Base-by-base conservation (phyloP, 345 rosid species). In the Draba incana region DNA sequence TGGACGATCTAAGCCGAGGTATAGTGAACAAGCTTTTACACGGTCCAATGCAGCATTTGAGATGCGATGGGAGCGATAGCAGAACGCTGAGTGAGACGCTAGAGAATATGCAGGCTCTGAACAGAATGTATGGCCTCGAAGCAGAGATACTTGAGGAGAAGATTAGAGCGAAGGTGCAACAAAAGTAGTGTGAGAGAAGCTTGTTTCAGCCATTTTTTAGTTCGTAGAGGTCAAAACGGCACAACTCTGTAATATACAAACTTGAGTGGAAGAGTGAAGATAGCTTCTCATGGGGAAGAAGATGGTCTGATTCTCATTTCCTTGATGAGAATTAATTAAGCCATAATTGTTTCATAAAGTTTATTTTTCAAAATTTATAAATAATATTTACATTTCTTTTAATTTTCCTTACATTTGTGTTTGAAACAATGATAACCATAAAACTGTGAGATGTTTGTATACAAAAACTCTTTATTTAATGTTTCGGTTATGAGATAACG, bases 21-120 rank as follows among this genome's bases (percentile, higher is more conserved):
- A 88, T 90, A 39, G 88, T 91, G 48, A 90, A 87, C 78, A 93
- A 84, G 82, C 81, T 93, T 59, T 84, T 93, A 39, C 97, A 90
- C 15, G 97, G 98, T 47, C 98, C 98, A 57, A 90, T 87, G 96
- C 91, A 90, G 70, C 98, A 90, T 79, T 80, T 93, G 71, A 88
- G 98, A 80, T 88, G 98, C 20, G 96, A 93, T 74, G 94, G 86
- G 6, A 82, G 71, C 16, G 92, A 86, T 43, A 80, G 85, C 72
- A 83, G 91, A 55, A 83, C 92, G 14, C 80, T 93, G 8, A 81
- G 67, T 4, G 96, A 88, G 81, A 90, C 88, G 57, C 87, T 93
- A 8, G 99, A 89, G 79, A 94, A 91, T 50, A 94, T 91, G 96
- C 91, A 88, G 67, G 97, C 96, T 23, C 89, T 93, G 43, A 90